Conservation (phyloP, 305 asterid genomes). For the Fraxinus albicans region DNA sequence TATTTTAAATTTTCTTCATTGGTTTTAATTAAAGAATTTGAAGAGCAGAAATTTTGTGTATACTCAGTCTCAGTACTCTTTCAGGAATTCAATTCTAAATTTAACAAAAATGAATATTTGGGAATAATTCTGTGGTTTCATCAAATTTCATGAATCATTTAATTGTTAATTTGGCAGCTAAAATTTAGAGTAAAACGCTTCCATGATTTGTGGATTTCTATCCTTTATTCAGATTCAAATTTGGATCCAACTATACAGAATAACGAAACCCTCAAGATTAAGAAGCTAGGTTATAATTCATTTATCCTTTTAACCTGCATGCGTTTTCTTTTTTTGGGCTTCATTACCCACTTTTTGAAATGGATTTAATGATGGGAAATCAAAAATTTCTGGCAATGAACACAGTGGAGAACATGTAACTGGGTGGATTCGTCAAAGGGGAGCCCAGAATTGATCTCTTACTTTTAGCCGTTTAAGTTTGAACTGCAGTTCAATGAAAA, state of each 20-base stretch:
- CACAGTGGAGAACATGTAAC: no score
- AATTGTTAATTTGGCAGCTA: not conserved
- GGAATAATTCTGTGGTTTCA: not conserved
- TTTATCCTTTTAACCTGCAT: not conserved
- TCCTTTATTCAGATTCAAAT: not conserved
- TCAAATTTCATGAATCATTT: not conserved
- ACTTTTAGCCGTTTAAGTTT: no score
- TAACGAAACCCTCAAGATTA: not conserved
- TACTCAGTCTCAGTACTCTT: not conserved
- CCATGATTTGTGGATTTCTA: constrained; percentile 27
- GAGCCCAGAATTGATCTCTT: no score
- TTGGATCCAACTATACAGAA: not conserved
- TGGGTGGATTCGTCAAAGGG: no score
- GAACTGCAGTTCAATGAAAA: no score
- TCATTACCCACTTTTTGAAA: not conserved
- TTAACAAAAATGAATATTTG: no score
- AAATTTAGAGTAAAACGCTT: not conserved
- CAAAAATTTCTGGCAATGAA: no score
- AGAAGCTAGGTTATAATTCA: not conserved
- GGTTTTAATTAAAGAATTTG: no score
- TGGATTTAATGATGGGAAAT: not conserved
- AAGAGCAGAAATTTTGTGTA: not conserved
- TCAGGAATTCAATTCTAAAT: not conserved
- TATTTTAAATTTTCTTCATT: no score
- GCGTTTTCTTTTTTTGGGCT: not conserved